Evolutionary conservation across 2,329 filamentous ascomycete species (phyloP), one percentile per base, ranked within the genome.

Genomic region (Neopestalotiopsis clavispora): DNA sequence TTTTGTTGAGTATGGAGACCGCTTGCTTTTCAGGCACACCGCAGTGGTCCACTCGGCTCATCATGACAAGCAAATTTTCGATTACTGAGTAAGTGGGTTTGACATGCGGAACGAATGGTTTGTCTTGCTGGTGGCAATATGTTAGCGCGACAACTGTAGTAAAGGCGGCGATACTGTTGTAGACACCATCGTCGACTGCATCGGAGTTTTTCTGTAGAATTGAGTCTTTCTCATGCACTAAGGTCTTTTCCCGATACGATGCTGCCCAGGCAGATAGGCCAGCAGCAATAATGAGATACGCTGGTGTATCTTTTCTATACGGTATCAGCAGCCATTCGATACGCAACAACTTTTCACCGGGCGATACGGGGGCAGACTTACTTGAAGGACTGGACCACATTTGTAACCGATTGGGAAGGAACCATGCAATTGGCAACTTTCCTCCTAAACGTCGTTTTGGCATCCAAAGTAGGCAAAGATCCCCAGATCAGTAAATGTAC

Each of bases 1-100:
- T 66, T 6, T 69, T 70, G 64, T 72, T 71, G 38, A 74, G 56
- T 2, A 71, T 52, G 40, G 67, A 58, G 20, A 70, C 72, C n/a
- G 70, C 69, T 20, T 69, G 68, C 14, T 68, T 66, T 60, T 69
- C 69, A 14, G 72, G 72, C 32, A 56, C 20, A 4, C 72, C 68
- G 12, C 70, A 72, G 61, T 58, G 66, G 6, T 73, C 72, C 5
- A 73, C 72, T 14, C 67, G 65, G 45, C 73, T 72, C 9, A 64
- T 71, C 73, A 73, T 73, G 14, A 72, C 62, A 30, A 74, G 67
- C 38, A 72, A 70, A 67, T 74, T 74, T 62, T 72, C 67, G 5
- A 74, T 69, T 40, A 70, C 71, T 28, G 71, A 72, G 59, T 68
- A 58, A 1, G 71, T 70, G 0, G 72, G 71, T 3, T 69, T 70